phyloP scores from a whole-genome alignment of 495 filamentous ascomycete genomes.

The Cudoniella acicularis region DNA sequence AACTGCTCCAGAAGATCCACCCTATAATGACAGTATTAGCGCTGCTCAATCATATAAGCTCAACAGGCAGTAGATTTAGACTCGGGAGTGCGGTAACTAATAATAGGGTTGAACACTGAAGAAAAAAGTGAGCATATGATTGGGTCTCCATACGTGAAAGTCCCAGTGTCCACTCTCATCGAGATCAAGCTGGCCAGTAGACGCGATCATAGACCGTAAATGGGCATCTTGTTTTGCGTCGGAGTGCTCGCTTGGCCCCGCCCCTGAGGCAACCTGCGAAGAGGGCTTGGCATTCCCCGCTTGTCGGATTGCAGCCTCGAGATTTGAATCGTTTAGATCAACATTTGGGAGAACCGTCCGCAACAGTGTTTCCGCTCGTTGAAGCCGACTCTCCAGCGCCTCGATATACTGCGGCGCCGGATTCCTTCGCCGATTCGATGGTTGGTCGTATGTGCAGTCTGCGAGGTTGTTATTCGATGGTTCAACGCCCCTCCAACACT shows the following conservation, averaged over 20 bases:
- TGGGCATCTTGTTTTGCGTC: slow-evolving; percentile 61
- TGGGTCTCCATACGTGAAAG: slow-evolving; percentile 61
- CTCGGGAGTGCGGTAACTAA: no score
- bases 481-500: neutral
- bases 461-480: slow-evolving; percentile 2
- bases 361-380: slow-evolving; percentile 78
- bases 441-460: slow-evolving; percentile 99
- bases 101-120: no score
- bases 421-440: slow-evolving; percentile 91
- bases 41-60: no score
- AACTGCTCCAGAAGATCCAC: slow-evolving; percentile 85
- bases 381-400: slow-evolving; percentile 77
- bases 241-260: neutral
- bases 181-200: slow-evolving; percentile 82
- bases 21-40: no score
- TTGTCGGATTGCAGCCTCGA: slow-evolving; percentile 60
- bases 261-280: neutral
- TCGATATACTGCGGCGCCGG: slow-evolving; percentile 95
- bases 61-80: no score
- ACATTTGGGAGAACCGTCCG: slow-evolving; percentile 78
- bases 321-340: slow-evolving; percentile 75
- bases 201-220: slow-evolving; percentile 91
- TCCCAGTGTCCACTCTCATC: slow-evolving; percentile 93
- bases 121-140: no score
- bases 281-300: slow-evolving; percentile 6